Evolutionary conservation across 108 stramenopile species (phyloP), one percentile per base, ranked within the genome.

Genomic region (Aureococcus anophagefferens): DNA sequence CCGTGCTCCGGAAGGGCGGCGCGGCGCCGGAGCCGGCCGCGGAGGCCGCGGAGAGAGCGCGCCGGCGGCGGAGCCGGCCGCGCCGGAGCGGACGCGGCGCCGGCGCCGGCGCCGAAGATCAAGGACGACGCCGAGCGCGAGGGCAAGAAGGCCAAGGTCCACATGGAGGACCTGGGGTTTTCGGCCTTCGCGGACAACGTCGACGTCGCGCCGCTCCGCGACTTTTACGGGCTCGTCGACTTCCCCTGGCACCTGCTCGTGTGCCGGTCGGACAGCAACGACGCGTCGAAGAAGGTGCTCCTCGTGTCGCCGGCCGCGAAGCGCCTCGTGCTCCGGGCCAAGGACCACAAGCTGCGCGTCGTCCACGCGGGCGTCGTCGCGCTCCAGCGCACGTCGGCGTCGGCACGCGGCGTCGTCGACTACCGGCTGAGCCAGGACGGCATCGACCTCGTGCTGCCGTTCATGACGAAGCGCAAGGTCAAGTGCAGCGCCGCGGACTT

Each of bases 1-100:
- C 91, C 30, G 73, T 98, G 7, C 66, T 95, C 0, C 74, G 75
- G 63, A 91, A 90, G 72, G 51, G 13, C 17, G 51, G 25, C 25
- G 17, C 51, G 4, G 25, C n/a, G n/a, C n/a, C n/a, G n/a, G n/a
- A n/a, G n/a, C n/a, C n/a, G n/a, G n/a, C n/a, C n/a, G n/a, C n/a
- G n/a, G n/a, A n/a, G n/a, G n/a, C n/a, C n/a, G n/a, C n/a, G n/a
- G n/a, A n/a, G n/a, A n/a, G n/a, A n/a, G n/a, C n/a, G n/a, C n/a
- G n/a, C n/a, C n/a, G n/a, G n/a, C n/a, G n/a, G n/a, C n/a, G n/a
- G n/a, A n/a, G n/a, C n/a, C n/a, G n/a, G n/a, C n/a, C n/a, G n/a
- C n/a, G n/a, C 51, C 1, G 51, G 4, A 3, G 40, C 40, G 40
- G 40, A 44, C 5, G 13, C 40, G 40, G 40, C 40, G 40, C 5